Evolutionary conservation across 805 yeast species (phyloP), one percentile per base, ranked within the genome.

Genomic region (Suhomyces sp.): DNA sequence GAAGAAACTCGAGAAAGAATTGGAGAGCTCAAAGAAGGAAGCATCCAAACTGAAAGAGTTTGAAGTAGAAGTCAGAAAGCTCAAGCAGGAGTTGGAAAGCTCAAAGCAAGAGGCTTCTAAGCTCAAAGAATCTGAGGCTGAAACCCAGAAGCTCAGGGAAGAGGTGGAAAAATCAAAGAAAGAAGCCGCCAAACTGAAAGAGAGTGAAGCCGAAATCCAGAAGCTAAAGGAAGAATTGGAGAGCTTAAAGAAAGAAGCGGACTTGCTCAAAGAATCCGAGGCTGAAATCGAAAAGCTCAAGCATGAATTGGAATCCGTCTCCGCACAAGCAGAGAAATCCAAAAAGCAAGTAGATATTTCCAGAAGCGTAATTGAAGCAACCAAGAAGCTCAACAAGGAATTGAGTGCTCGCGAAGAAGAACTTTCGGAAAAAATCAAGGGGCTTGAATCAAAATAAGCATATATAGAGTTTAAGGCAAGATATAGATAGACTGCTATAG

Each of bases 301-400:
- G 24, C 20, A 47, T 20, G 15, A 37, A 17, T 12, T 17, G n/a
- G 43, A 43, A 29, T 27, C 15, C 4, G 35, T 25, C 22, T 24
- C 37, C 15, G 33, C 47, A 20, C 44, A 31, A 15, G 41, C 27
- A 9, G 40, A 41, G 31, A 27, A 39, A 9, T 15, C 47, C 7
- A 33, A 35, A 25, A 48, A 54, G 44, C 29, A 49, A 8, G 29
- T 20, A 22, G 48, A 48, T 37, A 44, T 17, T 15, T 19, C 44
- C 39, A 21, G 37, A n/a, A 22, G 12, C 39, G 39, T 43, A 15
- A 33, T 44, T 22, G 48, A 49, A 40, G 19, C 25, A 8, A 41
- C 39, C 20, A 43, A 31, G 12, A 31, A 33, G 48, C 29, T 15
- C 47, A 44, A 44, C 39, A 35, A 44, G 19, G 47, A 44, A 15